Evolutionary conservation across 345 rosid genomes (phyloP).

Genomic region (Euclidium syriacum): DNA sequence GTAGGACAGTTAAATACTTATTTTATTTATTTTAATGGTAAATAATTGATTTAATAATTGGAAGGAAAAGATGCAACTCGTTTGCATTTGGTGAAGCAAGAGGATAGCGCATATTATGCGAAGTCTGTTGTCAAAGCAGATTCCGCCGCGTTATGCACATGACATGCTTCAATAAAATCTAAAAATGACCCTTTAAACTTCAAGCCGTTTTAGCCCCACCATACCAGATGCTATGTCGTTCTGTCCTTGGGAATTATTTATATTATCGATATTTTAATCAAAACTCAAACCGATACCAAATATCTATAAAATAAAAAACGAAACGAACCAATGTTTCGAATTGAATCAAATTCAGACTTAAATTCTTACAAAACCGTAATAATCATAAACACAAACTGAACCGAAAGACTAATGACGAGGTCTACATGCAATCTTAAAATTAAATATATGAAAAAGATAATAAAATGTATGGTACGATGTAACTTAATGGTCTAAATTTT

Average conservation of each 20-base stretch:
- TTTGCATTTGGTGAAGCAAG: conserved; percentile 8
- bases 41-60: not conserved
- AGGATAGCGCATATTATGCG: conserved; percentile 1
- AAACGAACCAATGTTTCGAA: too few species aligned
- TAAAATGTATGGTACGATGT: not conserved
- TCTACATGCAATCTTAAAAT: too few species aligned
- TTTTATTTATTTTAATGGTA: not conserved
- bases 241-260: too few species aligned
- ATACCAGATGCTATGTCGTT: not conserved
- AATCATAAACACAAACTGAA: too few species aligned
- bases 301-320: too few species aligned
- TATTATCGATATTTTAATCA: too few species aligned
- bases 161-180: conserved; percentile 1
- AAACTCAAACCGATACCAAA: too few species aligned
- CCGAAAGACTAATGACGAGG: too few species aligned
- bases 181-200: not conserved
- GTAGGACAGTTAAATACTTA: not conserved
- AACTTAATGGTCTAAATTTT: too few species aligned
- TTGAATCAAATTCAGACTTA: too few species aligned
- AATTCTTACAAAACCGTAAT: too few species aligned
- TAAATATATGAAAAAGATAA: not conserved
- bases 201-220: not conserved
- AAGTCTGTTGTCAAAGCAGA: conserved; percentile 7
- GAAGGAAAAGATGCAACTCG: conserved; percentile 4
- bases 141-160: conserved; percentile 26